Base-by-base conservation (phyloP, 306 rosid genomes). In the Dalbergia oliveri region DNA sequence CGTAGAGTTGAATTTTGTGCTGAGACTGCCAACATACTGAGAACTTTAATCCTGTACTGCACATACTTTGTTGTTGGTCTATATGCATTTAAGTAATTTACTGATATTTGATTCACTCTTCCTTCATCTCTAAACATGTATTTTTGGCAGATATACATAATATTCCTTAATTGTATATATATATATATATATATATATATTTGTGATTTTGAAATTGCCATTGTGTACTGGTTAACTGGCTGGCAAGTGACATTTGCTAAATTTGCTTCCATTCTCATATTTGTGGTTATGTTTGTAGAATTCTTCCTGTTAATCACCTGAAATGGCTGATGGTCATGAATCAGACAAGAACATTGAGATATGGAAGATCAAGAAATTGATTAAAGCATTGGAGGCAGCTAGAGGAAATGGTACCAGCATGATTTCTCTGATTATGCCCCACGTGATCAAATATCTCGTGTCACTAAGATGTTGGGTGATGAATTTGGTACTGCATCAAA, bases 381-480 rank as follows among this genome's bases (percentile, higher is more conserved):
- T 91, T 79, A 91, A 91, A 82, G 98, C 91, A 37, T 81, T 93
- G 81, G 98, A 93, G 87, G 72, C 98, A 76, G 98, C 98, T 0
- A 84, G 97, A 76, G 98, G 98, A 15, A 93, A 93, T 78, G 98
- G 98, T 54, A 93, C 98, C 68, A 91, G 98, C 88, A 93, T 93
- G 98, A 93, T 93, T 76, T 93, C 98, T 62, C 92, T 93, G 51
- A 91, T 93, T 5, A 93, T 93, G 97, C 98, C 98, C 98, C 98
- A 0, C 90, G 98, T 1, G 98, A 93, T 89, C 98, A 93, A 59
- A 84, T 93, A 21, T 91, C 98, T 54, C 92, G 94, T 57, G 98
- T 93, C 69, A 91, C 98, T 15, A 93, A 93, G 94, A 93, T 93
- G 98, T 82, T 93, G 75, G 98, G 97, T 45, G 98, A 93, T 84